Evolutionary conservation across 208 protist species (phyloP), one percentile per base, ranked within the genome.

Genomic region (Wallacemonas sp.): DNA sequence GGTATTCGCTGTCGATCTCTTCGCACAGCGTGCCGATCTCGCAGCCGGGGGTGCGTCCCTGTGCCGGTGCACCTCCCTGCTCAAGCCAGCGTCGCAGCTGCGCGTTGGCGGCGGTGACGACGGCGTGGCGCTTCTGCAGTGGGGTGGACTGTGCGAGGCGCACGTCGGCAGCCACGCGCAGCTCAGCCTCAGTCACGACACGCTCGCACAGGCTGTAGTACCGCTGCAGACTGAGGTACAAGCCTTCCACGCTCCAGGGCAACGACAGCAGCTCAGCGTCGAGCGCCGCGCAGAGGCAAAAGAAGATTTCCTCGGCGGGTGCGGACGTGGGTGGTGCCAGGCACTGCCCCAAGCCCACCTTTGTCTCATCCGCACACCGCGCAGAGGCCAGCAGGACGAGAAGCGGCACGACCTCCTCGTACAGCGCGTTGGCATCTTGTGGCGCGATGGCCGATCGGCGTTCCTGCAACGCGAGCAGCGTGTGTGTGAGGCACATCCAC

Each of bases 401-500:
- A 10, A 68, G 60, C 21, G 81, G 81, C 38, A 87, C 48, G 22
- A 84, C 57, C 22, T 60, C 34, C 2, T 21, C 33, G 0, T 66
- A 9, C 5, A 81, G 54, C 41, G 68, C 61, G 34, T 41, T 46
- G 21, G 68, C 67, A 22, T 81, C 74, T 41, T 81, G 78, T 13
- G 52, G 39, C 27, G 65, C 69, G 27, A 82, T 66, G 24, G 50
- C 63, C 6, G 65, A 73, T 15, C 71, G 60, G 3, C 81, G 73
- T 61, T 83, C 73, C 1, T 81, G 71, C 67, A 77, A 67, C 36
- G 74, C 27, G 29, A 84, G 48, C 39, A 70, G 39, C 5, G 60
- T 66, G 61, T 87, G 78, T 10, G 63, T 38, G 1, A 87, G 68
- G 17, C 71, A 42, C 74, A 87, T 76, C 38, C 60, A 48, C n/a